Conservation (phyloP, 129 eudicot species). For the Pseudognaphalium luteoalbum region DNA sequence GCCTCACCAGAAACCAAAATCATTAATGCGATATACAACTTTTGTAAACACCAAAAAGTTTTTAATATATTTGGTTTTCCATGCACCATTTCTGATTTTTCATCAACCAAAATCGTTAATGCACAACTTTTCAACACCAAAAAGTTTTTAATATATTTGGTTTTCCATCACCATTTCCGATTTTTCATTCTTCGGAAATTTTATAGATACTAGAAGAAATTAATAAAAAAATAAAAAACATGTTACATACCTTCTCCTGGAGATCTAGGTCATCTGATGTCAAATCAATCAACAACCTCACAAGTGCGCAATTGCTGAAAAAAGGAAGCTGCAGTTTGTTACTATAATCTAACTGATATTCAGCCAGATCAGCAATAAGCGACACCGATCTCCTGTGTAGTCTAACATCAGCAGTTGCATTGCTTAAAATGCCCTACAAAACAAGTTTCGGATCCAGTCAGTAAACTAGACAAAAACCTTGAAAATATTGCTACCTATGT, state of each 20-base stretch:
- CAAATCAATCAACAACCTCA: slow-evolving; percentile 65
- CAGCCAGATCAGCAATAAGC: slow-evolving; percentile 77
- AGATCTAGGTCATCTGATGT: slow-evolving; percentile 69
- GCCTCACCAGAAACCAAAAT: slow-evolving; percentile 2
- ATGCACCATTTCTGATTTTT: neutral
- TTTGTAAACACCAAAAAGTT: neutral
- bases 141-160: neutral
- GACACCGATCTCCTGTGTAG: slow-evolving; percentile 62
- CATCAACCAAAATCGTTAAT: neutral
- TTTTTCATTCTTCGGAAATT: neutral
- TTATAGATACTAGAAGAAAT: neutral
- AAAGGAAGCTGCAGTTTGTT: slow-evolving; percentile 44
- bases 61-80: neutral
- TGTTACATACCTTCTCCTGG: slow-evolving; percentile 72
- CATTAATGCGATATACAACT: neutral
- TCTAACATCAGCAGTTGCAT: slow-evolving; percentile 69
- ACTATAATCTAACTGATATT: slow-evolving; percentile 46
- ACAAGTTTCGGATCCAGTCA: slow-evolving; percentile 22
- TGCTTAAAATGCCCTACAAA: slow-evolving; percentile 74
- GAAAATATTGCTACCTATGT: neutral
- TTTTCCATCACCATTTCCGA: neutral
- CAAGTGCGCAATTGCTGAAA: slow-evolving; percentile 54
- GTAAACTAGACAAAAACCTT: slow-evolving; percentile 7
- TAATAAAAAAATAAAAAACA: neutral
- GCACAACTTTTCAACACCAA: neutral